Conservation (phyloP, 83 land plant genomes). For the Picea engelmannii region DNA sequence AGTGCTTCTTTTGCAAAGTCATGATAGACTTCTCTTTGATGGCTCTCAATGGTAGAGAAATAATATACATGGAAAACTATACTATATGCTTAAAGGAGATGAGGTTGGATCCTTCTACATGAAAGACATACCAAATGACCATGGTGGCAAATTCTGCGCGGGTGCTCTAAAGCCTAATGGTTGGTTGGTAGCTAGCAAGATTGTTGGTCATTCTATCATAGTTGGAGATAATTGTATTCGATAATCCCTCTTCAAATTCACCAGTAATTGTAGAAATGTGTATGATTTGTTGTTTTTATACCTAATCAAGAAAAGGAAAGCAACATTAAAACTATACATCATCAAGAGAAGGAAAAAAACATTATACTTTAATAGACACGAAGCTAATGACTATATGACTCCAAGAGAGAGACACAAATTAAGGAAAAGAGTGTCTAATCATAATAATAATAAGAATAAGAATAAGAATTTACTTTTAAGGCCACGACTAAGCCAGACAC, state of each 20-base stretch:
- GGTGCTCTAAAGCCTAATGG: constrained; percentile 20
- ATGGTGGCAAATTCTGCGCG: constrained; percentile 17
- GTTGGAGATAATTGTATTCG: constrained; percentile 19
- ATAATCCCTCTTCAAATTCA: constrained; percentile 19
- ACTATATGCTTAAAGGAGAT: constrained; percentile 25
- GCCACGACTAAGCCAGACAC: too few relatives aligned
- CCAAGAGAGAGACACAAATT: too few relatives aligned
- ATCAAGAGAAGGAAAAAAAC: too few relatives aligned
- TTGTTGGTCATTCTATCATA: background rate
- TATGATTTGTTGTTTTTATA: background rate
- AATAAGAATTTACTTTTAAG: too few relatives aligned
- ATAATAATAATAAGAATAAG: too few relatives aligned
- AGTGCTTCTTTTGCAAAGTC: constrained; percentile 26
- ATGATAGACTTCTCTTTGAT: background rate
- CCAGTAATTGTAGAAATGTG: constrained; percentile 17
- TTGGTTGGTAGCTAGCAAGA: background rate
- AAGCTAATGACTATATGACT: too few relatives aligned
- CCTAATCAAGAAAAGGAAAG: too few relatives aligned
- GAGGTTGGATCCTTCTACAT: constrained; percentile 15
- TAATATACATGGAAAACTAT: constrained; percentile 20
- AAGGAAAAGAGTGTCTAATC: too few relatives aligned
- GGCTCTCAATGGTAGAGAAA: too few relatives aligned
- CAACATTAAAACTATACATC: too few relatives aligned
- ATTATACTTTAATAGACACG: too few relatives aligned
- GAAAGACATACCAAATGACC: background rate